Base-by-base conservation (phyloP, 1,284 basidiomycete species). In the Peniophora sp. region DNA sequence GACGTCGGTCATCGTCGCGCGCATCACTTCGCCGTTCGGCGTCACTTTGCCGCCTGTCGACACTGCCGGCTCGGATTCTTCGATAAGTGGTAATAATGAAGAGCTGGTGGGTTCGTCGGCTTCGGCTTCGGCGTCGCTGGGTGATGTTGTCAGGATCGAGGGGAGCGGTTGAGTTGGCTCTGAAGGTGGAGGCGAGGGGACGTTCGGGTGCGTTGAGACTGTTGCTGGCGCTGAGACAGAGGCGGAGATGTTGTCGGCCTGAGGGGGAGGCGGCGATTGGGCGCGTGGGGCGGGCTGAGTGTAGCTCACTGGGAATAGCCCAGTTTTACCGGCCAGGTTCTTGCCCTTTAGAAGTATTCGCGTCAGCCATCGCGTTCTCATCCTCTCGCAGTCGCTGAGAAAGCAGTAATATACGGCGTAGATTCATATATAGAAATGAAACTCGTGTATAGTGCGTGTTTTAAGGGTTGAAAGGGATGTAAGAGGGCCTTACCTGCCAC, bases 241-340 rank as follows among this genome's bases (percentile, higher is more conserved):
- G 22, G 35, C 37, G 37, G 37, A 41, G 37, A n/a, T 41, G n/a
- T 41, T 15, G 18, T 5, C 37, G 8, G 8, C 37, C 5, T n/a
- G 37, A 6, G 18, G 37, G 36, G 52, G 58, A 52, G 52, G 48
- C 15, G 57, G 54, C 15, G 65, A 56, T 14, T 63, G 22, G 9
- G 62, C 54, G 12, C 79, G 77, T 0, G 78, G 75, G 1, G 74
- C 75, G 3, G 81, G 69, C 0, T 88, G 78, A 2, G 94, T 97
- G 66, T 98, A 98, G 54, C 83, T 87, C 59, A 89, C 81, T 2
- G 96, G 97, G 63, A 99, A 99, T 9, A 99, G 74, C 9, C 96
- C 96, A 24, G 81, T 72, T 64, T 87, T 85, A 3, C 94, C 95
- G 24, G 79, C 73, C 14, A 79, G 66, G 66, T 96, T 97, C 41